phyloP scores from a whole-genome alignment of 768 basidiomycete genomes.

The Dioszegia hungarica region DNA sequence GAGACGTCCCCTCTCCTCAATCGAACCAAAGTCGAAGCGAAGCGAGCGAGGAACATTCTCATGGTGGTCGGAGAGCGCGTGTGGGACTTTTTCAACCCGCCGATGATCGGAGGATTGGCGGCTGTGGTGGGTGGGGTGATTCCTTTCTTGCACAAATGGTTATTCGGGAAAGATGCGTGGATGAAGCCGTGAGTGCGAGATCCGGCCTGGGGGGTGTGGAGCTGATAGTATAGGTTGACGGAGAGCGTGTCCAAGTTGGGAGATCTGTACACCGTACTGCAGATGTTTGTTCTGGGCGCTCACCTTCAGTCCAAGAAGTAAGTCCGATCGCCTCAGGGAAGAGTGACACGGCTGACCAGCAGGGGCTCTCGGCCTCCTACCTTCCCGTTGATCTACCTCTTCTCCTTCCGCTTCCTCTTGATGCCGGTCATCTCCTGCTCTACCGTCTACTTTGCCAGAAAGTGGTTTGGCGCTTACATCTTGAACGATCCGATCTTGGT shows the following conservation, averaged over 20 bases:
- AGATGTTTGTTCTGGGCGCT: constrained; percentile 45
- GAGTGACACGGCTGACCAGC: not conserved
- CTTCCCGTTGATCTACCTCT: constrained; percentile 36
- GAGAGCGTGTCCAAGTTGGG: constrained; percentile 36
- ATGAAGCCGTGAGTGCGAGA: constrained; percentile 28
- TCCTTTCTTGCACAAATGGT: constrained; percentile 27
- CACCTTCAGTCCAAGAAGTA: constrained; percentile 37
- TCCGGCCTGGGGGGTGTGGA: not conserved
- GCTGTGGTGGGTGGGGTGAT: constrained; percentile 42
- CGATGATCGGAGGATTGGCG: constrained; percentile 40
- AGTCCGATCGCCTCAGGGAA: not conserved
- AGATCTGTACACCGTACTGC: constrained; percentile 41
- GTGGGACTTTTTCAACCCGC: constrained; percentile 41
- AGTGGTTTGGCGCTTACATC: constrained; percentile 18
- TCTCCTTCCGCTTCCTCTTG: constrained; percentile 40
- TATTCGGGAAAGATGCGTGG: constrained; percentile 34
- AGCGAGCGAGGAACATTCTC: constrained; percentile 10
- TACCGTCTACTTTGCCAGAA: constrained; percentile 25
- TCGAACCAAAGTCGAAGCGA: constrained; percentile 18
- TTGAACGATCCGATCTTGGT: constrained; percentile 38
- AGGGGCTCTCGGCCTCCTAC: constrained; percentile 24
- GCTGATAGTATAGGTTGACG: constrained; percentile 16
- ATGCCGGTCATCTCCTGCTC: constrained; percentile 37
- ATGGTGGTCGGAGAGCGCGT: constrained; percentile 6
- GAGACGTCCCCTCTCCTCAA: constrained; percentile 34